Evolutionary conservation across 352 stramenopile species (phyloP).

Genomic region (Phytopythium aichiense): DNA sequence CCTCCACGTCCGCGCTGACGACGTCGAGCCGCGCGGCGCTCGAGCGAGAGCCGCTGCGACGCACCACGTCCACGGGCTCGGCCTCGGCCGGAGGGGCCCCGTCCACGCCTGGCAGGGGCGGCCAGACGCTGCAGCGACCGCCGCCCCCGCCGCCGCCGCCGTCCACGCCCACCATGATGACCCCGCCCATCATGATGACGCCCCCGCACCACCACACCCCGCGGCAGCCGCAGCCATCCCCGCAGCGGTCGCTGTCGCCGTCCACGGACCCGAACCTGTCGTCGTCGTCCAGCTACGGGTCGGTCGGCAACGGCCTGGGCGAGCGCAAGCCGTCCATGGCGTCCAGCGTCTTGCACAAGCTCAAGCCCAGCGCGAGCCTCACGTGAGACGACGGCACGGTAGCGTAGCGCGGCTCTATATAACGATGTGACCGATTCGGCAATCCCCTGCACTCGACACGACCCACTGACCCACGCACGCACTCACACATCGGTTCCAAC

Average conservation of each 20-base stretch:
- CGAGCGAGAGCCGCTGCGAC: not conserved
- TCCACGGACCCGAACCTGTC: slow-evolving; percentile 17
- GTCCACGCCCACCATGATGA: slow-evolving; percentile 18
- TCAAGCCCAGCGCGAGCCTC: slow-evolving; percentile 34
- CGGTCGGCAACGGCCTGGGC: no score
- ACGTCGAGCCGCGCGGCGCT: no score
- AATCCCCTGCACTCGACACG: no score
- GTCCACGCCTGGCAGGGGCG: no score
- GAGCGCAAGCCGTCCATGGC: no score
- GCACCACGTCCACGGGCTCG: slow-evolving; percentile 6
- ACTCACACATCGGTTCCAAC: no score
- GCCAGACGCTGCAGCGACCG: slow-evolving; percentile 3
- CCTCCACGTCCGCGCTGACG: not conserved
- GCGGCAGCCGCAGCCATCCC: no score
- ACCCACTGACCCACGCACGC: no score
- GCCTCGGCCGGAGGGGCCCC: slow-evolving; percentile 9
- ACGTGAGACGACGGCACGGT: not conserved
- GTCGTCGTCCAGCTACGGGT: no score
- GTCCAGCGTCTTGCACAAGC: slow-evolving; percentile 24
- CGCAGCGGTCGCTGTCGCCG: slow-evolving; percentile 20
- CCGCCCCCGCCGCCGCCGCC: slow-evolving; percentile 16
- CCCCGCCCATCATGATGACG: not conserved
- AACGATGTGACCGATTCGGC: no score
- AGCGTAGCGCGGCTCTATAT: not conserved
- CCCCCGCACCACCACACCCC: no score